Evolutionary conservation across 768 basidiomycete species (phyloP).

Genomic region (Suillus sp.): DNA sequence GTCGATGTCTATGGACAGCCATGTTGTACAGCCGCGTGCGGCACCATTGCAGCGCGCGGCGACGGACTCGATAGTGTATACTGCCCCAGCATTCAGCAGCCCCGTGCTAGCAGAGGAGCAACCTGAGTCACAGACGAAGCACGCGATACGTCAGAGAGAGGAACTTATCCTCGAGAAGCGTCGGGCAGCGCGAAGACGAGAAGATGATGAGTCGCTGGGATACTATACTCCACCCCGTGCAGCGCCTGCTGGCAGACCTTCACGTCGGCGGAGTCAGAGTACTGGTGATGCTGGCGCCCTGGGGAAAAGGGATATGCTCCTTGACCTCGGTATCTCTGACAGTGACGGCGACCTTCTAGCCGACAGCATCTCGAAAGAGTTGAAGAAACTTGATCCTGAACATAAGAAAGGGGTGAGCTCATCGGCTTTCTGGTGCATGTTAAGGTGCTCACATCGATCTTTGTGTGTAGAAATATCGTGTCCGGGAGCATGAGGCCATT

Average conservation of each 20-base stretch:
- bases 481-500: slow-evolving; percentile 80
- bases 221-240: slow-evolving; percentile 37
- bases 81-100: slow-evolving; percentile 35
- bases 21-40: slow-evolving; percentile 12
- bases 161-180: slow-evolving; percentile 72
- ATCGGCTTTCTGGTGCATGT: slow-evolving; percentile 9
- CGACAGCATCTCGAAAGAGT: slow-evolving; percentile 73
- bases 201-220: slow-evolving; percentile 47
- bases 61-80: slow-evolving; percentile 47
- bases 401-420: slow-evolving; percentile 27
- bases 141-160: slow-evolving; percentile 67
- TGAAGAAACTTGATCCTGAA: slow-evolving; percentile 55
- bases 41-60: slow-evolving; percentile 48
- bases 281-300: slow-evolving; percentile 69
- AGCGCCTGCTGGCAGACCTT: slow-evolving; percentile 46
- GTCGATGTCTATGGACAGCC: slow-evolving; percentile 25
- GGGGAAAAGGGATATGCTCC: slow-evolving; percentile 33
- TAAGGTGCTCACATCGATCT: slow-evolving; percentile 14
- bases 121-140: slow-evolving; percentile 55
- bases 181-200: slow-evolving; percentile 57
- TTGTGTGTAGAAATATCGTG: slow-evolving; percentile 68
- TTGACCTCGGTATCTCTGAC: slow-evolving; percentile 42
- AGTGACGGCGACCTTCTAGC: slow-evolving; percentile 56
- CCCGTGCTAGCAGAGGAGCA: slow-evolving; percentile 32
- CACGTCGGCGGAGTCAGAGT: slow-evolving; percentile 72